These are phyloP conservation scores for Ustilago hordei DNA, from an alignment of 1,284 basidiomycete genomes.

Conservation along the genomic window DNA sequence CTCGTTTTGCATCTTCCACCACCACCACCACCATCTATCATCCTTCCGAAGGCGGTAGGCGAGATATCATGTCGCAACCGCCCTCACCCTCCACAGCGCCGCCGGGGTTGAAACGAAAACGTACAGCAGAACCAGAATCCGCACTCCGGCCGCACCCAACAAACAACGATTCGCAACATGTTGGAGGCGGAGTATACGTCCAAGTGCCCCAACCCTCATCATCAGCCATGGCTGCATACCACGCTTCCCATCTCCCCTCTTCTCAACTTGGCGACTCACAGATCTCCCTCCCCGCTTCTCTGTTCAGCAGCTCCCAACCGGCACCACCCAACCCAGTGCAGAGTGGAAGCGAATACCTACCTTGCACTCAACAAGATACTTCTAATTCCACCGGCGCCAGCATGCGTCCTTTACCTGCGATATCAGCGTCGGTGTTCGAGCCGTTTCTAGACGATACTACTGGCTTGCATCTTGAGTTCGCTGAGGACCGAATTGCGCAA, in stretches of 20 bases:
- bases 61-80: background rate
- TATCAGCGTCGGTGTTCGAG: slow-evolving; percentile 33
- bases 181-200: slow-evolving; percentile 5
- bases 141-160: background rate
- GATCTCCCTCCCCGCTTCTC: slow-evolving; percentile 14
- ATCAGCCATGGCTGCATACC: slow-evolving; percentile 33
- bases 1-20: background rate
- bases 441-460: slow-evolving; percentile 46
- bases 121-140: slow-evolving; percentile 28
- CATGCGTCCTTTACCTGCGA: slow-evolving; percentile 23
- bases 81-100: background rate
- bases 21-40: background rate
- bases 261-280: slow-evolving; percentile 18
- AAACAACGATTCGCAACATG: slow-evolving; percentile 5
- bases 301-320: slow-evolving; percentile 6
- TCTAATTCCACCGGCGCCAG: background rate
- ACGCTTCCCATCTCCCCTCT: slow-evolving; percentile 13
- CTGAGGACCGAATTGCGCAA: slow-evolving; percentile 11
- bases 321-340: background rate
- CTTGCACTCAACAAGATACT: slow-evolving; percentile 19
- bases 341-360: slow-evolving; percentile 27
- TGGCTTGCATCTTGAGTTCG: slow-evolving; percentile 32
- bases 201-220: slow-evolving; percentile 34
- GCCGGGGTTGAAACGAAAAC: background rate
- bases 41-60: background rate